Percentiles rank a stretch among this genome's conserved stretches.
Evolutionary conservation across 306 rosid genomes (phyloP).

Genomic region (Citrullus colocynthis): DNA sequence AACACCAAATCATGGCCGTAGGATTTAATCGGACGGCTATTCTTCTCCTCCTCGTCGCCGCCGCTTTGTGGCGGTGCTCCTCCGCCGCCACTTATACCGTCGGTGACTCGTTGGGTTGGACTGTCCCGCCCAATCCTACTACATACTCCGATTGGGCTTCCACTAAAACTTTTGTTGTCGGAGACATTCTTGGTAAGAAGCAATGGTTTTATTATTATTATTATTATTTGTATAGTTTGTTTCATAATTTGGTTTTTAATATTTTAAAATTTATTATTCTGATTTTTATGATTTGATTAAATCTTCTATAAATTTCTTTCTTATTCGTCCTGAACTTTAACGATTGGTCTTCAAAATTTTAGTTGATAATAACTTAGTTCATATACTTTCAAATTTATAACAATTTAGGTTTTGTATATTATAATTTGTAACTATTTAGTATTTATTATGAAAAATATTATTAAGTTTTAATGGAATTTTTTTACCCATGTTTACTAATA

Average conservation of each 20-base stretch:
- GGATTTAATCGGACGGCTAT: not conserved
- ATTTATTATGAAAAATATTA: too few relatives aligned
- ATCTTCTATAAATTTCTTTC: too few relatives aligned
- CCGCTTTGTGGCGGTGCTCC: not conserved
- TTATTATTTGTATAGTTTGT: too few relatives aligned
- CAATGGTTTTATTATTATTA: not conserved
- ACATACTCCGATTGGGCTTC: constrained; percentile 45
- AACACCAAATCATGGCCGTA: not conserved
- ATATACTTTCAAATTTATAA: too few relatives aligned
- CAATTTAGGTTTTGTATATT: too few relatives aligned
- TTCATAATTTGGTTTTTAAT: too few relatives aligned
- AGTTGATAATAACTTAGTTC: too few relatives aligned
- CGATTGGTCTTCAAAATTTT: too few relatives aligned
- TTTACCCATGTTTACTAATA: too few relatives aligned
- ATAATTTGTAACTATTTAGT: too few relatives aligned
- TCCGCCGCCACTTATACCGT: constrained; percentile 34
- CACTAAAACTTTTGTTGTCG: constrained; percentile 22
- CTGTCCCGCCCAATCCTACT: constrained; percentile 19
- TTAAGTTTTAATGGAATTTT: too few relatives aligned
- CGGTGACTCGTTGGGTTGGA: constrained; percentile 55
- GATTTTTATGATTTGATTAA: not conserved
- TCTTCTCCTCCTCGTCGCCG: not conserved
- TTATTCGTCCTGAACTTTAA: too few relatives aligned
- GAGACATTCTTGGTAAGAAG: constrained; percentile 24
- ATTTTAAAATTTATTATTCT: not conserved